Conservation (phyloP, 2,329 filamentous ascomycete species). For the Claviceps sp. region DNA sequence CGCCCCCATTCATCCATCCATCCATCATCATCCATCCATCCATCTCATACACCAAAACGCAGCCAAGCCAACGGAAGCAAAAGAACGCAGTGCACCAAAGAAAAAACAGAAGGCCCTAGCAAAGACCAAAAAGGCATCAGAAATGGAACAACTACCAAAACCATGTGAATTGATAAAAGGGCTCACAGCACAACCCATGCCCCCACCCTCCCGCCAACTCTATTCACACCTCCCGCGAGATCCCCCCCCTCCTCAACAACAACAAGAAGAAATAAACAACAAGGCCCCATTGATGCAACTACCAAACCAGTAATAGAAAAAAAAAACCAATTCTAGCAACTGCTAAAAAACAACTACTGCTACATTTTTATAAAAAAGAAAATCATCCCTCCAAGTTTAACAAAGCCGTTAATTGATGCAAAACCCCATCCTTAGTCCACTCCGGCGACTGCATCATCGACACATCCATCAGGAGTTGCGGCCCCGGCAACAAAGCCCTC, state of each 20-base stretch:
- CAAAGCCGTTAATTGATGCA: slow-evolving; percentile 54
- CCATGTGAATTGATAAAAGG: background rate
- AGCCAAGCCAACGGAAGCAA: too few species aligned
- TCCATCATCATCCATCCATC: too few species aligned
- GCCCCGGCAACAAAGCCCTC: slow-evolving; percentile 42
- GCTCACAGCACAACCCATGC: background rate
- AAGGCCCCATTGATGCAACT: too few species aligned
- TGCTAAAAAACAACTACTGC: too few species aligned
- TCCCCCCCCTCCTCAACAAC: too few species aligned
- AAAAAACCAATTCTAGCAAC: background rate
- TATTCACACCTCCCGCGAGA: too few species aligned
- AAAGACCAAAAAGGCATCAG: background rate
- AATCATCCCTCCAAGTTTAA: slow-evolving; percentile 33
- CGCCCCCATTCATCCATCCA: slow-evolving; percentile 2
- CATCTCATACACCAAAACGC: slow-evolving; percentile 5
- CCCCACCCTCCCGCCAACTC: too few species aligned
- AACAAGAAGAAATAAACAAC: too few species aligned
- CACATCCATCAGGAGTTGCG: slow-evolving; percentile 53
- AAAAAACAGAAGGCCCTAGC: background rate
- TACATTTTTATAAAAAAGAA: too few species aligned
- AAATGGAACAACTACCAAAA: background rate
- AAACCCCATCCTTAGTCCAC: slow-evolving; percentile 49
- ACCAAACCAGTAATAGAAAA: too few species aligned
- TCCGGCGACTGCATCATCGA: slow-evolving; percentile 50
- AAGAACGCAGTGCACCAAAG: background rate